These are phyloP conservation scores for Phytophthora citrophthora DNA, from an alignment of 352 stramenopile species.

Conservation along the genomic window DNA sequence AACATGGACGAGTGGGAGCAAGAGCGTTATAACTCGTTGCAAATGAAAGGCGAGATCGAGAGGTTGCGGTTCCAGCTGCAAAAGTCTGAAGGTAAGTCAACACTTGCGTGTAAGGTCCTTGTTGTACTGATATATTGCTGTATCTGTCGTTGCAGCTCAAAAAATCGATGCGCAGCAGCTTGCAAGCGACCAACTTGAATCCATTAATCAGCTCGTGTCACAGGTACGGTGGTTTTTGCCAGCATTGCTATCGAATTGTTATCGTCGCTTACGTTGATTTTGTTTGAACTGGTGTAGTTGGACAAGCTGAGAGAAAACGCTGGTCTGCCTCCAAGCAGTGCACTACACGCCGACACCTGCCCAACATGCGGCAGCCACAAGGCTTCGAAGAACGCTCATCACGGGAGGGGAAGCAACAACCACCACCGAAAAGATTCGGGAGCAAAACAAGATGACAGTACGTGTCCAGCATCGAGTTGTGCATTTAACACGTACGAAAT, in stretches of 20 bases:
- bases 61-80: conserved; percentile 77
- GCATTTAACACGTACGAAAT: background rate
- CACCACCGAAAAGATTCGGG: conserved; percentile 31
- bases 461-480: conserved; percentile 7
- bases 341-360: conserved; percentile 26
- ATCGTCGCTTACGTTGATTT: conserved; percentile 9
- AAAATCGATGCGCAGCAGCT: conserved; percentile 79
- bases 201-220: conserved; percentile 82
- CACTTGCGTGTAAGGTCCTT: background rate
- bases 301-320: conserved; percentile 68
- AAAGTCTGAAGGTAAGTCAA: conserved; percentile 61
- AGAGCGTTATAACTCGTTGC: conserved; percentile 71
- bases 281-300: conserved; percentile 35
- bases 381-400: conserved; percentile 17
- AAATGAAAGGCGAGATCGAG: conserved; percentile 85
- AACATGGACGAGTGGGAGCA: conserved; percentile 83
- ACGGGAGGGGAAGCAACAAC: conserved; percentile 11
- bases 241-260: background rate
- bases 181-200: conserved; percentile 80
- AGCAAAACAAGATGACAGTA: conserved; percentile 43
- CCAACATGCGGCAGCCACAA: conserved; percentile 41
- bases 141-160: conserved; percentile 47
- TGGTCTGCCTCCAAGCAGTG: conserved; percentile 12
- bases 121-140: conserved; percentile 1
- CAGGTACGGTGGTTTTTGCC: conserved; percentile 42